phyloP scores from a whole-genome alignment of 2,329 filamentous ascomycete genomes.

The Trichoderma aggressivum region DNA sequence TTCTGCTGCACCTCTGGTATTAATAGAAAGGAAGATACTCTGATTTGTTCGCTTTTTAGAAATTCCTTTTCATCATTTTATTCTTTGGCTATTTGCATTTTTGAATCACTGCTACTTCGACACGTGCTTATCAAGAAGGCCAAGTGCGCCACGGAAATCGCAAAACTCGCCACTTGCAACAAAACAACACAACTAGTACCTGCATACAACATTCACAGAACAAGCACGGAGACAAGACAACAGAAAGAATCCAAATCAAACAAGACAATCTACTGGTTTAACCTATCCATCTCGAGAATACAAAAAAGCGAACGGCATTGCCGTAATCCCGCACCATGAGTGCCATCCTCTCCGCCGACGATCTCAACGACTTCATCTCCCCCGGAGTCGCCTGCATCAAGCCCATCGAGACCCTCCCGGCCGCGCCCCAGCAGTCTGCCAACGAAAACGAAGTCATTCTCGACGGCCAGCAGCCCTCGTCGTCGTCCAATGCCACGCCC shows the following conservation, averaged over 20 bases:
- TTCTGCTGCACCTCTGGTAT: background rate
- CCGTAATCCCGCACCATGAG: conserved; percentile 63
- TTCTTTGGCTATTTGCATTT: background rate
- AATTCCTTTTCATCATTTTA: background rate
- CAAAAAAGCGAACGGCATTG: conserved; percentile 6
- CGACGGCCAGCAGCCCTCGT: conserved; percentile 67
- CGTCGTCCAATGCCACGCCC: conserved; percentile 55
- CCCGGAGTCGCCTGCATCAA: conserved; percentile 98
- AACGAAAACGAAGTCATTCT: conserved; percentile 83
- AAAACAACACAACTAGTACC: background rate
- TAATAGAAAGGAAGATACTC: background rate
- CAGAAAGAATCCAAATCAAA: background rate
- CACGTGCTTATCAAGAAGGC: conserved; percentile 14
- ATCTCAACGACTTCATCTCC: conserved; percentile 98
- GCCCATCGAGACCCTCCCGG: conserved; percentile 85
- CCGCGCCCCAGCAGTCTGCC: conserved; percentile 42
- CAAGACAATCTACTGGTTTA: background rate
- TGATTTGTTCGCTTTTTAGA: too few species aligned
- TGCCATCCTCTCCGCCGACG: conserved; percentile 93
- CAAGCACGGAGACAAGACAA: background rate
- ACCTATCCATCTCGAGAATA: background rate
- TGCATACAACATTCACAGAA: background rate
- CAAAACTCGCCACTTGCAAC: conserved; percentile 7
- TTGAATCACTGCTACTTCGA: background rate
- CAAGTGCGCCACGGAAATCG: conserved; percentile 1